Evolutionary conservation across 306 rosid species (phyloP).

Genomic region (Prunus mongolica): DNA sequence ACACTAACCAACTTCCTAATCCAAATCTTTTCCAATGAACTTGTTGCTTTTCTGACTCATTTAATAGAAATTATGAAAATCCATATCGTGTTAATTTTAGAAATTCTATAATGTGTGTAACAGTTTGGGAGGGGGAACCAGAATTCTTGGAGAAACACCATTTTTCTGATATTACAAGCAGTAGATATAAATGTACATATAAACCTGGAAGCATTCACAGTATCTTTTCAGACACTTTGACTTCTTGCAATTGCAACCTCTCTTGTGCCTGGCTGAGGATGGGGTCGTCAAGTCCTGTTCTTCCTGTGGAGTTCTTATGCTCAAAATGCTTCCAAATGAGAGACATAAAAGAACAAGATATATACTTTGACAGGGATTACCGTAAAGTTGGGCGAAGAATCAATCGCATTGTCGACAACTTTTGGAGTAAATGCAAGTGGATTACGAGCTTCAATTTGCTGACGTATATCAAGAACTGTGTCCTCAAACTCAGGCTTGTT

Average conservation of each 20-base stretch:
- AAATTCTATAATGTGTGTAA: not conserved
- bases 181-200: not conserved
- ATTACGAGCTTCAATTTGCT: conserved; percentile 21
- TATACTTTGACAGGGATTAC: conserved; percentile 9
- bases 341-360: not conserved
- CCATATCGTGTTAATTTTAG: not conserved
- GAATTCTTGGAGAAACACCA: not conserved
- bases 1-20: not conserved
- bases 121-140: not conserved
- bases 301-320: conserved; percentile 18
- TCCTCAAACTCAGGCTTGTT: conserved; percentile 18
- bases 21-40: not conserved
- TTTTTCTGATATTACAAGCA: not conserved
- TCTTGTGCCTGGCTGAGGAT: conserved; percentile 29
- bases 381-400: conserved; percentile 15
- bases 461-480: conserved; percentile 3
- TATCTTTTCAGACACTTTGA: conserved; percentile 26
- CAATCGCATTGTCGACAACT: conserved; percentile 8
- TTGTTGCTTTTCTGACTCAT: not conserved
- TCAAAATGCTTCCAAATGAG: conserved; percentile 7
- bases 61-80: not conserved
- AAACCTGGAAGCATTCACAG: conserved; percentile 39
- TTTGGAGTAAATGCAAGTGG: conserved; percentile 35
- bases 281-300: conserved; percentile 5
- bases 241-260: conserved; percentile 45